These are phyloP conservation scores for Colletotrichum eleusines DNA, from an alignment of 2,329 filamentous ascomycete genomes.

Conservation along the genomic window DNA sequence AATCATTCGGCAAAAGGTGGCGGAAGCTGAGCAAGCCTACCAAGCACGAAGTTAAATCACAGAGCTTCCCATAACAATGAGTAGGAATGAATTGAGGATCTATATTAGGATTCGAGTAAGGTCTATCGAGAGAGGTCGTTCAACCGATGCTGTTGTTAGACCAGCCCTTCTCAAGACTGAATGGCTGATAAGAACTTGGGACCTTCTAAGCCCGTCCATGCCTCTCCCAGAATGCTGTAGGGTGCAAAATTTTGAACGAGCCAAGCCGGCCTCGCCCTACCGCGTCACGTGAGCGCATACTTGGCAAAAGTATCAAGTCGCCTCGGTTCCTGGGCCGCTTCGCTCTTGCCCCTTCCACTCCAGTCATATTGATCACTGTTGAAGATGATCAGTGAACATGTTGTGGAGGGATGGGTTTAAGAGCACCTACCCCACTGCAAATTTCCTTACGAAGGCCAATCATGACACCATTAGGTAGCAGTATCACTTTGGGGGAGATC, in stretches of 20 bases:
- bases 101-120: constrained; percentile 13
- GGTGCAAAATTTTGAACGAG: background rate
- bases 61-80: background rate
- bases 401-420: background rate
- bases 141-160: background rate
- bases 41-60: background rate
- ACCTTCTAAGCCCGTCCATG: background rate
- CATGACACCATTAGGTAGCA: background rate
- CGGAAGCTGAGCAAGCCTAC: background rate
- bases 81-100: background rate
- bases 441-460: too few species aligned
- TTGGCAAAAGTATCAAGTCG: too few species aligned
- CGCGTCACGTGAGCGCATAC: background rate
- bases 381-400: background rate
- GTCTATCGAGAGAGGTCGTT: background rate
- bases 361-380: background rate
- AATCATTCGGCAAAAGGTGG: background rate
- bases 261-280: background rate
- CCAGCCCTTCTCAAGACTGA: background rate
- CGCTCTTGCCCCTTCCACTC: background rate
- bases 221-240: background rate
- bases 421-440: background rate
- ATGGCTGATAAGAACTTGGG: background rate
- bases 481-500: background rate
- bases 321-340: background rate